Evolutionary conservation across 345 rosid species (phyloP).

Genomic region (Erodium maritimum): DNA sequence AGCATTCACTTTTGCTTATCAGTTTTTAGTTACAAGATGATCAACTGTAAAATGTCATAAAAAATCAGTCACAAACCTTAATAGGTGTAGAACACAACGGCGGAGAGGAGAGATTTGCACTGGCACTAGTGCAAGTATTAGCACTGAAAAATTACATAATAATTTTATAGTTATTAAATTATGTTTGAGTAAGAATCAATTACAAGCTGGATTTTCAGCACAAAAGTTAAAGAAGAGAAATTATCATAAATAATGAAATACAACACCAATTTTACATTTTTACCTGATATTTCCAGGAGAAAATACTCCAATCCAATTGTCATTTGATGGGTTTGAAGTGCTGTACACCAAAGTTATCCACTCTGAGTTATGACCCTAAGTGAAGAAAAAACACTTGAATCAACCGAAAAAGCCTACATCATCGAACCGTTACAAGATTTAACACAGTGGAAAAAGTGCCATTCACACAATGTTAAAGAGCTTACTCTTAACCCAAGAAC

Average conservation of each 20-base stretch:
- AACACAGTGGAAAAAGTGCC: too few relatives aligned
- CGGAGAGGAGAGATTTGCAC: not conserved
- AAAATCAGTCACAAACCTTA: not conserved
- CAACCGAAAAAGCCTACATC: too few relatives aligned
- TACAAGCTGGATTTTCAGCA: not conserved
- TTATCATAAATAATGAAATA: too few relatives aligned
- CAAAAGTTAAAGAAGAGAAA: not conserved
- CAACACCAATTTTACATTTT: not conserved
- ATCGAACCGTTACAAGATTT: too few relatives aligned
- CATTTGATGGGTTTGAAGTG: conserved; percentile 5
- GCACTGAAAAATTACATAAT: not conserved
- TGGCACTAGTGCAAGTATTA: not conserved
- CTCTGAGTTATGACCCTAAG: not conserved
- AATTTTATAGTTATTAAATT: not conserved
- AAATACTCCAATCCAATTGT: conserved; percentile 20
- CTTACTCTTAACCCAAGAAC: not conserved
- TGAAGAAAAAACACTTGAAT: not conserved
- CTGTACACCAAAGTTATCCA: not conserved
- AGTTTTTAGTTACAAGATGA: not conserved
- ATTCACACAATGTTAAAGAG: too few relatives aligned
- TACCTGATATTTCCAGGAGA: conserved; percentile 20
- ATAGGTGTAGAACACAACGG: not conserved
- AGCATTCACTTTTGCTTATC: not conserved
- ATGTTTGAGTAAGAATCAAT: too few relatives aligned
- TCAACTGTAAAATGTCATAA: too few relatives aligned